Evolutionary conservation across 495 filamentous ascomycete species (phyloP), one percentile per base, ranked within the genome.

Genomic region (Aspergillus ostianus): DNA sequence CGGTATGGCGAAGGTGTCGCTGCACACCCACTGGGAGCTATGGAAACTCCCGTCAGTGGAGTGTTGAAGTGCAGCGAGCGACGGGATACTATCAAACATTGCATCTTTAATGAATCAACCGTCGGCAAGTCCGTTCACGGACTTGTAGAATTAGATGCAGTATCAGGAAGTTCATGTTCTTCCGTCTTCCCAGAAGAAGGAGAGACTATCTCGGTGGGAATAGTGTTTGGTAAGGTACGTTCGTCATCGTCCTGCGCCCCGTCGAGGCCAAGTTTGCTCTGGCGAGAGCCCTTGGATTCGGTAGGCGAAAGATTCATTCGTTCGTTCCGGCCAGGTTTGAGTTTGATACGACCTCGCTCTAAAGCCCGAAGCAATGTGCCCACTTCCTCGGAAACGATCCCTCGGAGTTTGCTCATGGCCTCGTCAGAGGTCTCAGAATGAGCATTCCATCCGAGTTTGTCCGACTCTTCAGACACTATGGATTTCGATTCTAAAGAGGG

Each of bases 381-480:
- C 48, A 78, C 66, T 49, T 77, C 75, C n/a, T 72, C 65, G 0
- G 73, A 74, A 36, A 73, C 70, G 26, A 78, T 66, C 0, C 73
- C 72, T n/a, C 68, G 71, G 27, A 78, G 65, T 47, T 75, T 78
- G 60, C 66, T 68, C 64, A 72, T 74, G 0, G 70, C 65, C 47
- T 73, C 71, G 13, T 78, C 75, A 20, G 75, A 78, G 8, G 69
- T 63, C 53, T 78, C 75, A 15, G 72, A 71, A 26, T 70, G 68
- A 15, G 70, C 68, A 54, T 76, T 73, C 75, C 75, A 78, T 21
- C 72, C 73, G 9, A 78, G 63, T 56, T 70, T 70, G 56, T 74
- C 73, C 30, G 69, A 71, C 41, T 73, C 69, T 23, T 75, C 74
- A 17, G 75, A 76, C 0, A 62, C 61, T 0, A 73, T 59, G 8